Conservation (phyloP, 257 asterid species). For the Asclepias syriaca region DNA sequence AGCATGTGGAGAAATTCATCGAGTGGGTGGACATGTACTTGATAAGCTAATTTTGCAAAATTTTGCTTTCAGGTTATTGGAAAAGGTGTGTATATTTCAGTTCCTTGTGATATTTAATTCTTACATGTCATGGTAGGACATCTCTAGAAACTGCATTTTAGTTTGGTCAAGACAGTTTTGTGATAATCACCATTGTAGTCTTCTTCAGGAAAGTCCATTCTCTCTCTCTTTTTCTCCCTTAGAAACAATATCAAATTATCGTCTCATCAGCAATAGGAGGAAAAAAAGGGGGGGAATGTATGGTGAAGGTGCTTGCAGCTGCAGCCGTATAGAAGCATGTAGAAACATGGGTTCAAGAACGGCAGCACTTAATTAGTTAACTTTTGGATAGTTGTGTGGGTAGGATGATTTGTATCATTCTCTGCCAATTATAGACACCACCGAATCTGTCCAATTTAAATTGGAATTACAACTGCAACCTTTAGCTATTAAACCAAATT, state of each 20-base stretch:
- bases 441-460: not conserved
- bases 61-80: slow-evolving; percentile 67
- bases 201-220: not conserved
- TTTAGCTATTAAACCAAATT: not conserved
- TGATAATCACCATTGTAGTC: not conserved
- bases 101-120: slow-evolving; percentile 2
- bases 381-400: not conserved
- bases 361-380: not conserved
- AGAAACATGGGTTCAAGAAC: not conserved
- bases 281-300: not conserved
- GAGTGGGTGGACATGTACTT: slow-evolving; percentile 94
- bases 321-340: not conserved
- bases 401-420: not conserved
- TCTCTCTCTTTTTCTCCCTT: not conserved
- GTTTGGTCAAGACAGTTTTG: not conserved
- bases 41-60: slow-evolving; percentile 74
- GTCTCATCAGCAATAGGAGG: not conserved
- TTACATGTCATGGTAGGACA: not conserved
- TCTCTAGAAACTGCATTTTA: not conserved
- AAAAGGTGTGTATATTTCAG: slow-evolving; percentile 48
- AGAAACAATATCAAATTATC: not conserved
- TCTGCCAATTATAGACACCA: not conserved
- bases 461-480: not conserved
- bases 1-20: slow-evolving; percentile 94
- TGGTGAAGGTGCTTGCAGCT: not conserved